Base-by-base conservation (phyloP, 1,284 basidiomycete species). In the Somion occarium region DNA sequence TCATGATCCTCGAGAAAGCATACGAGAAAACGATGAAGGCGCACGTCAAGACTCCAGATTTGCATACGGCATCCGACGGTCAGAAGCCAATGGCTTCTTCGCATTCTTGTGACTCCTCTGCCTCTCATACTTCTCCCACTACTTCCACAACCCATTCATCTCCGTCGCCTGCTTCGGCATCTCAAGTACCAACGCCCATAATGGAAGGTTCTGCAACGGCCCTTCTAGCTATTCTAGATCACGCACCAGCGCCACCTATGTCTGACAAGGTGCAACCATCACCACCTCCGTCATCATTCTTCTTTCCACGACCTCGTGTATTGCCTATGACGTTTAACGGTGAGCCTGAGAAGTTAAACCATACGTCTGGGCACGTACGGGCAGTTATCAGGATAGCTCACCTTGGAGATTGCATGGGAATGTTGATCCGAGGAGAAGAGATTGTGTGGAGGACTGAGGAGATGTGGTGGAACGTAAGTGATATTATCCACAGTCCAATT, bases 311-410 rank as follows among this genome's bases (percentile, higher is more conserved):
- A 15, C 49, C 49, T 15, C 43, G 49, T 18, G 23, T 27, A 19
- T 48, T 30, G 18, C 46, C 30, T 19, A 5, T 25, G 26, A 3
- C 27, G 9, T n/a, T 27, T 7, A 44, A 42, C 19, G 26, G 42
- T 27, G 23, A 46, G 5, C 26, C 47, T 30, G 48, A 22, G 38
- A 13, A 48, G 20, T 19, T 26, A 34, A 22, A n/a, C 20, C 23
- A n/a, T 24, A 42, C 44, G n/a, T 41, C 53, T 5, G 61, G n/a
- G 3, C 15, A 62, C 9, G 64, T 80, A 41, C 82, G 88, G 51
- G 87, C 91, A 9, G 85, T 93, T 46, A 77, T 98, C 41, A 82
- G 85, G 49, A 86, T 98, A 27, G 95, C 94, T 1, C 94, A 98
- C 62, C 69, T 98, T 5, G 95, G 95, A 19, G 95, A 98, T 66